phyloP scores from a whole-genome alignment of 495 filamentous ascomycete species.

The Cercophora sp. region DNA sequence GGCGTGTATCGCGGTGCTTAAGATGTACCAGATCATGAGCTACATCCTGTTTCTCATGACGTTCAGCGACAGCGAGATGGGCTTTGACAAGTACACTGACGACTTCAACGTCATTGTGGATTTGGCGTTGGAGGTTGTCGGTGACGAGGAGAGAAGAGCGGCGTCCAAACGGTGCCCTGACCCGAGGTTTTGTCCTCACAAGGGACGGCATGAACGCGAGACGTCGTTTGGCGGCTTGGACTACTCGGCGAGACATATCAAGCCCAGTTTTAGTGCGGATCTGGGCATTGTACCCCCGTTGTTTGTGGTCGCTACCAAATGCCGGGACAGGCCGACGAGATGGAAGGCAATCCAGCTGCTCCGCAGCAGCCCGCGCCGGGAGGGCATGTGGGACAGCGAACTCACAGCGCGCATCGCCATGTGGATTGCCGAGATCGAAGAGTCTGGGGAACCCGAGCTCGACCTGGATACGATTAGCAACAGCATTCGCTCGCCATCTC shows the following conservation, averaged over 20 bases:
- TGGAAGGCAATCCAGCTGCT: conserved; percentile 55
- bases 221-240: conserved; percentile 39
- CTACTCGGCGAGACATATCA: conserved; percentile 45
- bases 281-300: conserved; percentile 52
- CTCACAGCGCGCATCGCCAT: conserved; percentile 50
- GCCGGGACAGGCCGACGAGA: conserved; percentile 52
- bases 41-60: conserved; percentile 51
- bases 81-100: conserved; percentile 40
- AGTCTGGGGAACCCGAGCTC: conserved; percentile 36
- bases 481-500: not conserved
- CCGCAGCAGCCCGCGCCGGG: conserved; percentile 49
- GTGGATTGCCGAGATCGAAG: conserved; percentile 55
- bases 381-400: conserved; percentile 62
- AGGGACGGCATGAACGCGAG: conserved; percentile 30
- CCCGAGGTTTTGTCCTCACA: conserved; percentile 38
- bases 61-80: conserved; percentile 45
- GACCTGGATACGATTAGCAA: not conserved
- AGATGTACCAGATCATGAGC: conserved; percentile 53
- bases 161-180: conserved; percentile 43
- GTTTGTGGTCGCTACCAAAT: conserved; percentile 55
- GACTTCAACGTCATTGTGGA: conserved; percentile 43
- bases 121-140: conserved; percentile 44
- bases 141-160: conserved; percentile 45
- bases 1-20: conserved; percentile 49
- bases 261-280: conserved; percentile 51